Evolutionary conservation across 2,329 filamentous ascomycete species (phyloP).

Genomic region (Botryotinia convoluta): DNA sequence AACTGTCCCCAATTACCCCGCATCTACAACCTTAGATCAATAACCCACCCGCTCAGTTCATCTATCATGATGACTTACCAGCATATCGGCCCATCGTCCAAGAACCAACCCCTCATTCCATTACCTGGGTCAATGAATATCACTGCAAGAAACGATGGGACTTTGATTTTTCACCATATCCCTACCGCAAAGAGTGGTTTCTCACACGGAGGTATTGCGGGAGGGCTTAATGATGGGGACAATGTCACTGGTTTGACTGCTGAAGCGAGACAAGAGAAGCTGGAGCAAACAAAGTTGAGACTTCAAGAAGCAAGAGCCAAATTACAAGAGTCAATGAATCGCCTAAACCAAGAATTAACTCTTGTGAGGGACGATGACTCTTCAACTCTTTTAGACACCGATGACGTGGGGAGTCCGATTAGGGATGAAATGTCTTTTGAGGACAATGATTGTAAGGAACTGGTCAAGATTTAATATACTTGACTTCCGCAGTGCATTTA

Average conservation of each 20-base stretch:
- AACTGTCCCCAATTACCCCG: too few species aligned
- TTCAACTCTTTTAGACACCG: not conserved
- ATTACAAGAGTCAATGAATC: not conserved
- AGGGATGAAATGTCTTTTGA: not conserved
- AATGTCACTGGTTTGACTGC: not conserved
- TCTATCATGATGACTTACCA: not conserved
- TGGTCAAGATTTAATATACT: not conserved
- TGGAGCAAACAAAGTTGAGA: conserved; percentile 1
- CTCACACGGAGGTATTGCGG: not conserved
- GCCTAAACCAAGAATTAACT: not conserved
- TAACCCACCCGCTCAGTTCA: conserved; percentile 6
- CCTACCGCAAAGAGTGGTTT: not conserved
- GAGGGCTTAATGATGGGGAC: not conserved
- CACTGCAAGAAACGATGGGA: not conserved
- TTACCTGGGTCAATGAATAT: not conserved
- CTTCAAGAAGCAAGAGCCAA: not conserved
- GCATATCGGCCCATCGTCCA: not conserved
- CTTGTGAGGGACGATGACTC: not conserved
- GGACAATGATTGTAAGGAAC: not conserved
- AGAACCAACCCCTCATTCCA: not conserved
- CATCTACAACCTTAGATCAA: too few species aligned
- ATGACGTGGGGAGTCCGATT: not conserved
- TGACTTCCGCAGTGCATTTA: not conserved
- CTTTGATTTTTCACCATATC: not conserved
- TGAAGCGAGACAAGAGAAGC: not conserved